phyloP scores from a whole-genome alignment of 2,329 filamentous ascomycete species.

The Mycosphaerella sp. region DNA sequence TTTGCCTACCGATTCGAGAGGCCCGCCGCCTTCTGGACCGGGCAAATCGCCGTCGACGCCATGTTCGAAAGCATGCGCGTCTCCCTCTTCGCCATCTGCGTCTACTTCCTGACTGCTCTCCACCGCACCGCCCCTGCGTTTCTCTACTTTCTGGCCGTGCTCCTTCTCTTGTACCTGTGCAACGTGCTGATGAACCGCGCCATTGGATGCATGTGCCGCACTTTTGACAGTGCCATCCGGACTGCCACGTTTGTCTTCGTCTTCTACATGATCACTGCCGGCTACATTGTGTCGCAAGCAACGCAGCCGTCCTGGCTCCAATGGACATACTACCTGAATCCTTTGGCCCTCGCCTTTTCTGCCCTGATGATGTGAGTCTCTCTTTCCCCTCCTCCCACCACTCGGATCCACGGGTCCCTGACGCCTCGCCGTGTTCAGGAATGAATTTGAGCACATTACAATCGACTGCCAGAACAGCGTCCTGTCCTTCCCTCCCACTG shows the following conservation, averaged over 20 bases:
- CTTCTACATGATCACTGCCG: conserved; percentile 72
- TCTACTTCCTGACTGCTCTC: conserved; percentile 72
- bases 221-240: conserved; percentile 82
- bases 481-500: too few species aligned
- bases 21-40: conserved; percentile 76
- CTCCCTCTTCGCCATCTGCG: conserved; percentile 64
- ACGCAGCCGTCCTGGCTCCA: conserved; percentile 68
- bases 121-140: conserved; percentile 66
- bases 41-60: conserved; percentile 69
- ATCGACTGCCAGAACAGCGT: too few species aligned
- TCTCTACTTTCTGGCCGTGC: conserved; percentile 63
- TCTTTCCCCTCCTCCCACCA: too few species aligned
- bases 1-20: conserved; percentile 76
- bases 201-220: conserved; percentile 66
- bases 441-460: conserved; percentile 62
- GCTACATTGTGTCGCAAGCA: conserved; percentile 77
- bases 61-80: conserved; percentile 67
- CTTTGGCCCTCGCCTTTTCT: conserved; percentile 67
- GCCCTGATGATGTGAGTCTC: conserved; percentile 59
- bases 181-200: conserved; percentile 76
- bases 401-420: too few species aligned
- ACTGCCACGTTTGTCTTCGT: conserved; percentile 72
- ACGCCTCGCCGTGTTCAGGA: conserved; percentile 39
- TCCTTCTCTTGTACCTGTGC: conserved; percentile 38
- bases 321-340: conserved; percentile 74